Evolutionary conservation across 208 protist species (phyloP).

Genomic region (Leishmania martiniquensis): DNA sequence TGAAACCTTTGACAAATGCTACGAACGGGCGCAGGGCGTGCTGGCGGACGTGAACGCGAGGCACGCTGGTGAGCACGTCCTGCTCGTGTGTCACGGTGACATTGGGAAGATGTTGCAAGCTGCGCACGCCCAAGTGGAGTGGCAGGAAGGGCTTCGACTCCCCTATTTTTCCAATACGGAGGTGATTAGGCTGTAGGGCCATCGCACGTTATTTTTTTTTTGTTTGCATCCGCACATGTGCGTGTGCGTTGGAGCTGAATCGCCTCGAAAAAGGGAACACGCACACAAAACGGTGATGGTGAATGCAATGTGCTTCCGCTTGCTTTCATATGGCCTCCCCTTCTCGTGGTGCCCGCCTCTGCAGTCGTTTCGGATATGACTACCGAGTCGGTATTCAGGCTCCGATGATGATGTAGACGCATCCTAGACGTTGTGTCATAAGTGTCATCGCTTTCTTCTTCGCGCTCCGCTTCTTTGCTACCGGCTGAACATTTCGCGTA

Average conservation of each 20-base stretch:
- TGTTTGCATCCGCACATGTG: background rate
- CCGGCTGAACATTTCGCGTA: background rate
- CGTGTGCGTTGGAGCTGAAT: background rate
- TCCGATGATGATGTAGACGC: background rate
- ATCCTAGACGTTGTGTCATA: background rate
- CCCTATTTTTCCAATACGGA: constrained; percentile 90
- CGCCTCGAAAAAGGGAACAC: too few relatives aligned
- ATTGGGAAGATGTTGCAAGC: constrained; percentile 92
- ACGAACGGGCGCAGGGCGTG: constrained; percentile 64
- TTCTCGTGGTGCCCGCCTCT: background rate
- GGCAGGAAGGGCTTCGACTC: constrained; percentile 66
- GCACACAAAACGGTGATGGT: too few relatives aligned
- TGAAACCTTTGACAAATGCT: constrained; percentile 83
- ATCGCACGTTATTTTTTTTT: background rate
- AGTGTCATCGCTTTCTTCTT: background rate
- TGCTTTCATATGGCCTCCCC: background rate
- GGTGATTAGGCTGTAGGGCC: constrained; percentile 46
- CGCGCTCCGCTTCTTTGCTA: background rate
- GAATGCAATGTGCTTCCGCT: background rate
- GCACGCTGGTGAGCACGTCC: constrained; percentile 68
- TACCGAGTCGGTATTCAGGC: background rate
- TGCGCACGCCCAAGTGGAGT: constrained; percentile 55
- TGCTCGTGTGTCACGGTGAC: constrained; percentile 91
- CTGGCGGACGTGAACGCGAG: constrained; percentile 54
- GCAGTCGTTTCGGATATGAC: background rate